phyloP scores from a whole-genome alignment of 2,329 filamentous ascomycete species.

The Cucurbitaria berberidis region DNA sequence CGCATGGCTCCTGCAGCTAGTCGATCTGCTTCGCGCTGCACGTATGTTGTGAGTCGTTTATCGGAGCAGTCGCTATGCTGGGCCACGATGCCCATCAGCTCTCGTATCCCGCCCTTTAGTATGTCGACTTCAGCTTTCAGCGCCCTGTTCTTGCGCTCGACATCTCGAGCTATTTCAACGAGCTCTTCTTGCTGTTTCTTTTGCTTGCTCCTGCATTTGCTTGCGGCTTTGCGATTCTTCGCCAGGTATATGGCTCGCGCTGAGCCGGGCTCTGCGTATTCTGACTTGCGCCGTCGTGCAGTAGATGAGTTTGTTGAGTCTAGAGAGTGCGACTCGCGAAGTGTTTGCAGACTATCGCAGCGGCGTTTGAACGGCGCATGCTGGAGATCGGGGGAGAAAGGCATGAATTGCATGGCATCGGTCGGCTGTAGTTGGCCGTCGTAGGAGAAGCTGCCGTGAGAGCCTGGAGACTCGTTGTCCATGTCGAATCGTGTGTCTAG shows the following conservation, averaged over 20 bases:
- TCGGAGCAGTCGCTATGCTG: constrained; percentile 36
- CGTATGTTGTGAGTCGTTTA: constrained; percentile 26
- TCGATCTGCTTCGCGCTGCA: constrained; percentile 37
- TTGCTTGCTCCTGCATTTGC: constrained; percentile 73
- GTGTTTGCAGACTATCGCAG: constrained; percentile 6
- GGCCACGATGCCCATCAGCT: constrained; percentile 32
- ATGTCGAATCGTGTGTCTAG: constrained; percentile 14
- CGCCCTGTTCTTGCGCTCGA: constrained; percentile 35
- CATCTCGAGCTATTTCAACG: constrained; percentile 50
- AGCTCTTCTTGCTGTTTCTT: constrained; percentile 60
- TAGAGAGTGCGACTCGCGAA: constrained; percentile 1
- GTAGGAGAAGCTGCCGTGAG: constrained; percentile 2
- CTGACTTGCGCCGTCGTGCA: constrained; percentile 22
- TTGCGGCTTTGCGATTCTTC: constrained; percentile 73
- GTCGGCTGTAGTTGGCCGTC: not conserved
- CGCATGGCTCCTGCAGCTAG: constrained; percentile 11
- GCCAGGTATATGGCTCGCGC: constrained; percentile 57
- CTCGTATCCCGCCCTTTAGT: constrained; percentile 28
- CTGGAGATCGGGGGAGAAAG: not conserved
- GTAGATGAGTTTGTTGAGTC: not conserved
- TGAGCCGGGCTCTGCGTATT: constrained; percentile 31
- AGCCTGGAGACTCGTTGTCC: not conserved
- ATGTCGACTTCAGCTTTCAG: constrained; percentile 37
- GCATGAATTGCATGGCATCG: not conserved
- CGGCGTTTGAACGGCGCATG: constrained; percentile 1